A percentile compares a stretch with the other conserved stretches of the same genome.
These are phyloP conservation scores for Balamuthia mandrillaris DNA, from an alignment of 208 protist species.

Conservation along the genomic window DNA sequence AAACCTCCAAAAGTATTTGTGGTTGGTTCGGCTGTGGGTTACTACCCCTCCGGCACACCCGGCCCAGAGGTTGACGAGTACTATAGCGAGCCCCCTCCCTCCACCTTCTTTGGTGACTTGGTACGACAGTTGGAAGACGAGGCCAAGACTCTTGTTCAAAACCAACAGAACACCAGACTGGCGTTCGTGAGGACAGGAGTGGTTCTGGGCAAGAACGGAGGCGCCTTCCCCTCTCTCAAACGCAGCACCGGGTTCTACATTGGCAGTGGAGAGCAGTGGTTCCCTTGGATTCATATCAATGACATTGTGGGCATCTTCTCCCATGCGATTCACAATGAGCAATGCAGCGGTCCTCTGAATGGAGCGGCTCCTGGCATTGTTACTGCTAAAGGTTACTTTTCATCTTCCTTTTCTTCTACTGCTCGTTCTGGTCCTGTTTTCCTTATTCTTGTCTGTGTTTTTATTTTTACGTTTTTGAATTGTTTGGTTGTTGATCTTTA, in stretches of 20 bases:
- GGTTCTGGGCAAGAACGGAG: not conserved
- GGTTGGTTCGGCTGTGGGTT: not conserved
- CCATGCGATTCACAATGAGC: not conserved
- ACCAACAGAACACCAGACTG: not conserved
- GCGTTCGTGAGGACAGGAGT: slow-evolving; percentile 6
- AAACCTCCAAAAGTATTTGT: slow-evolving; percentile 23
- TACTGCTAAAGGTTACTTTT: not conserved
- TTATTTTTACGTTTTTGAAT: no score
- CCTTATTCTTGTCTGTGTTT: no score
- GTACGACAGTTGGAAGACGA: not conserved
- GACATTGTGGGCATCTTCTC: slow-evolving; percentile 27
- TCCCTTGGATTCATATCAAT: slow-evolving; percentile 31
- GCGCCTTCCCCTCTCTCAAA: not conserved
- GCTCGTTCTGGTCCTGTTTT: no score
- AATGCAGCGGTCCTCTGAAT: not conserved
- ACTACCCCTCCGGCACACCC: slow-evolving; percentile 19
- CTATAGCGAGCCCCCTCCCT: not conserved
- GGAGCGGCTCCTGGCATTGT: not conserved
- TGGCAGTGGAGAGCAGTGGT: slow-evolving; percentile 8
- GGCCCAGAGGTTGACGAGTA: slow-evolving; percentile 33
- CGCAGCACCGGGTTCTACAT: not conserved
- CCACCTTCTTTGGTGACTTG: slow-evolving; percentile 13
- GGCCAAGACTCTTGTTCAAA: not conserved
- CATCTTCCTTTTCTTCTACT: not conserved
- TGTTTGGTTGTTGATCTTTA: no score